Base-by-base conservation (phyloP, 345 rosid genomes). In the Citrus cavaleriei region DNA sequence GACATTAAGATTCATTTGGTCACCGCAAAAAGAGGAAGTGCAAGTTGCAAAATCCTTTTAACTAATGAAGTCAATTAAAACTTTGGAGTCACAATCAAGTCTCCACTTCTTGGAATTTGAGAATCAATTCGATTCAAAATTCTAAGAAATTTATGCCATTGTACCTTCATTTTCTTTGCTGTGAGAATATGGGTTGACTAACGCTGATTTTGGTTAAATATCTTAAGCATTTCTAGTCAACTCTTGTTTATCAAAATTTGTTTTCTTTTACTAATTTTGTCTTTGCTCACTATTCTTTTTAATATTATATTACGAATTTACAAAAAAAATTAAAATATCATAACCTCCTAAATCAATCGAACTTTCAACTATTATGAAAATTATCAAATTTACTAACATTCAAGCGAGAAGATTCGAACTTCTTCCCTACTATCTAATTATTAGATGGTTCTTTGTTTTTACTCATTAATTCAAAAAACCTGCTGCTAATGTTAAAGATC, bases 111-210 rank as follows among this genome's bases (percentile, higher is more conserved):
- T 51, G 55, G 73, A 60, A 51, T 54, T 51, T 35, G 58, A 14
- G 79, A 82, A 80, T 77, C 63, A 24, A 25, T 55, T 66, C 59
- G 21, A 58, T 79, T 77, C 73, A 37, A 61, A 49, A 71, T 77
- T 74, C 32, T 6, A n/a, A 1, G 54, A 58, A 40, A 24, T 67
- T 73, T 73, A 54, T 77, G 72, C 76, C 54, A 54, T 78, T 80
- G 27, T 40, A 77, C 77, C 80, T 75, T 46, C 75, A 67, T 38
- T 65, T 40, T 46, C 58, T 22, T n/a, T 66, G 68, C 22, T 24
- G 18, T 9, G 25, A 35, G 35, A 66, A n/a, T 34, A 27, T 13
- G 32, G 16, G 78, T 49, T 75, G 78, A 75, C 78, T n/a, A 46
- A n/a, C 32, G 62, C 51, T 64, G 71, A 49, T 22, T 42, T 49